Base-by-base conservation (phyloP, 169 alveolate species). In the Theileria sp. region DNA sequence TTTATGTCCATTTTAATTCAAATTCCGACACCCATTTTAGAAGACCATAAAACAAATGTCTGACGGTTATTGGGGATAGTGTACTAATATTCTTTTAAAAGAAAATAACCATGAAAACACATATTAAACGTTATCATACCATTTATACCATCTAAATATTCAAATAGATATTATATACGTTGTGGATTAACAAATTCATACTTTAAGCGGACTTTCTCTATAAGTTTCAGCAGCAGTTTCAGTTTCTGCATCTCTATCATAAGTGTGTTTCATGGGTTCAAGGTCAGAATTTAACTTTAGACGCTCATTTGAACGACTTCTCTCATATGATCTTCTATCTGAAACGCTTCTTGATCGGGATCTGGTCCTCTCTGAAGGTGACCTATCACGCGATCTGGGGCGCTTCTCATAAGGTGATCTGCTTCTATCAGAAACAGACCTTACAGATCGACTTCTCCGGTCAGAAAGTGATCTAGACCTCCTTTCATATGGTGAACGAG, bases 261-360 rank as follows among this genome's bases (percentile, higher is more conserved):
- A 58, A 10, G 36, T 58, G 36, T 21, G 67, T n/a, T 58, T 58
- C 67, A 21, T 25, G 15, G 67, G 28, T 10, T 19, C 67, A 19
- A 58, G 32, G 28, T 58, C 67, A 25, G 36, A 19, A 15, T 58
- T 15, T 4, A 58, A 13, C 26, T 58, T 58, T 8, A 58, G 32
- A 58, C 34, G 28, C 67, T 71, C 56, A 3, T 26, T 15, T 49
- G 79, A 71, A 23, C 56, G 44, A 44, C 79, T 66, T n/a, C 28
- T 66, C 56, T 25, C 28, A 8, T 66, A 66, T n/a, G 75, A 21
- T 25, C 75, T 66, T 25, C 75, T 66, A 3, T 66, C 75, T n/a
- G 44, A 21, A 25, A 17, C 30, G 32, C 44, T 21, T 25, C 75
- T 66, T 1, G 75, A 66, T 3, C 26, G 38, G 32, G 28, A 3